A percentile compares a stretch with the other conserved stretches of the same genome.
Conservation (phyloP, 768 basidiomycete species). For the Hygrocybe punicea region DNA sequence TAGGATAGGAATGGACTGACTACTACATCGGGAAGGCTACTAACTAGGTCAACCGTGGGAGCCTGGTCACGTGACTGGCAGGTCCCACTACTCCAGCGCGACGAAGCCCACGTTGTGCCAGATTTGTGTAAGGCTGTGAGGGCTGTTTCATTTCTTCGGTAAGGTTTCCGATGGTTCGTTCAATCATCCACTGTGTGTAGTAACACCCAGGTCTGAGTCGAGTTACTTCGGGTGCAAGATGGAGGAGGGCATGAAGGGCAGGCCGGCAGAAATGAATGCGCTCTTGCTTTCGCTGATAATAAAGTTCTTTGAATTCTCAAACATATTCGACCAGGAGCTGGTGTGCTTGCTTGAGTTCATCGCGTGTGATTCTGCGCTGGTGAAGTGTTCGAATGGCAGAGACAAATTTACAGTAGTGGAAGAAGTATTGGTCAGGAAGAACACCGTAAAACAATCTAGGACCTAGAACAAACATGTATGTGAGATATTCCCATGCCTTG, state of each 20-base stretch:
- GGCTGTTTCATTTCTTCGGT: slow-evolving; percentile 4
- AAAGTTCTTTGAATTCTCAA: too few relatives aligned
- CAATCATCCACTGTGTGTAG: slow-evolving; percentile 4
- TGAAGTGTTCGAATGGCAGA: slow-evolving; percentile 2
- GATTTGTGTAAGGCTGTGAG: slow-evolving; percentile 5
- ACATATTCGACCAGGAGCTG: background rate
- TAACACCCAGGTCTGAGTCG: background rate
- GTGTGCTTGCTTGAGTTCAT: slow-evolving; percentile 4
- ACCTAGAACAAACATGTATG: slow-evolving; percentile 23
- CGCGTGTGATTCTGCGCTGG: background rate
- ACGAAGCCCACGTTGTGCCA: slow-evolving; percentile 2
- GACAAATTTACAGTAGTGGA: slow-evolving; percentile 1
- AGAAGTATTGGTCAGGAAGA: slow-evolving; percentile 4
- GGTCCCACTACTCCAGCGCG: too few relatives aligned
- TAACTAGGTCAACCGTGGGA: too few relatives aligned
- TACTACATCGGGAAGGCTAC: too few relatives aligned
- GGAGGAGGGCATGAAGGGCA: slow-evolving; percentile 3
- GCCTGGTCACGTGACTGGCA: too few relatives aligned
- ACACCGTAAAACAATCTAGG: slow-evolving; percentile 12
- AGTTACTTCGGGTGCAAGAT: slow-evolving; percentile 3
- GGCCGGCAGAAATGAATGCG: background rate
- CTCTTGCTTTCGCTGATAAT: too few relatives aligned
- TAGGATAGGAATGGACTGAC: too few relatives aligned
- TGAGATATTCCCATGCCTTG: slow-evolving; percentile 34
- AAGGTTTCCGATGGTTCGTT: slow-evolving; percentile 7